Evolutionary conservation across 495 filamentous ascomycete genomes (phyloP), one percentile per base, ranked within the genome.

Genomic region (Apodospora peruviana): DNA sequence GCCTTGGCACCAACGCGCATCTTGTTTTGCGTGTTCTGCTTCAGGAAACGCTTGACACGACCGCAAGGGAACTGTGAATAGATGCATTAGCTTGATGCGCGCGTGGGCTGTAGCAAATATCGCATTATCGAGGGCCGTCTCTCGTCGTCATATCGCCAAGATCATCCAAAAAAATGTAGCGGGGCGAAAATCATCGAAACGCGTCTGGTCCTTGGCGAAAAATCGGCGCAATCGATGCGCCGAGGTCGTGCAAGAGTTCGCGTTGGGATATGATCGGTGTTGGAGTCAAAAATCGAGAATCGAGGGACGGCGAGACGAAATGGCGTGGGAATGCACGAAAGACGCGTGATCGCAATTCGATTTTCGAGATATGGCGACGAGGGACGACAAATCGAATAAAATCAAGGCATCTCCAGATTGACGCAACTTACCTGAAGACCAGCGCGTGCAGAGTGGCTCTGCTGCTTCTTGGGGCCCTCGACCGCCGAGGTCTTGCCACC

Each of bases 1-100:
- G 93, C 93, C 77, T 98, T 98, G 58, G 93, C 93, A 60, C 93
- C 94, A 56, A 98, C 94, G 74, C 93, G 91, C 90, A 96, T 97
- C 80, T 97, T 97, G 72, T 95, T 94, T 61, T 96, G 93, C 20
- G 93, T 97, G 73, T 95, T 96, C 71, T 93, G 93, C 81, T 96
- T 96, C 64, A 98, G 76, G 77, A 96, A 96, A 75, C 93, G 91
- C 84, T 98, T 98, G 64, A 98, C 91, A 85, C 93, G 94, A 72
- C 93, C 93, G 67, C 93, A 98, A 35, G 93, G 93, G 74, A 98
- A 98, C 94, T 98, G 66, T 50, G 55, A 20, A 45, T 18, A 11
- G n/a, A 27, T 5, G 9, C 34, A 20, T 32, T 21, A 43, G 17
- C 55, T 56, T 56, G 80, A 59, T 74, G 71, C 40, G 47, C 36